Conservation (phyloP, 1,139 yeast species). For the Magnusiomyces magnusii region DNA sequence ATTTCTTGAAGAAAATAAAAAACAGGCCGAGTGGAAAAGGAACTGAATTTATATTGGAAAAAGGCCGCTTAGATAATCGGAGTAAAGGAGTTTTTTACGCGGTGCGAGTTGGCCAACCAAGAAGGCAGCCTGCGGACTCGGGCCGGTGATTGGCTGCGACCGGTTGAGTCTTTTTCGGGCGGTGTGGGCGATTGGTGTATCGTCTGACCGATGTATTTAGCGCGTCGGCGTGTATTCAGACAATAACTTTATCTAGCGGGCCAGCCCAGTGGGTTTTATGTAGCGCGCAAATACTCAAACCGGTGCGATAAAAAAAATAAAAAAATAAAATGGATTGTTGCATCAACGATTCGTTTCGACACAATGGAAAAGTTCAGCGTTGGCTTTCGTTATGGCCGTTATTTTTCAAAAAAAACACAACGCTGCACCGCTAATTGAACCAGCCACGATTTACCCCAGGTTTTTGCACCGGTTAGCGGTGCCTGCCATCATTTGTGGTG, state of each 20-base stretch:
- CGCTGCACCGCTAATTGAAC: not conserved
- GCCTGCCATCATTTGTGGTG: not conserved
- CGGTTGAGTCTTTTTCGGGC: not conserved
- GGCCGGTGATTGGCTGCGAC: not conserved
- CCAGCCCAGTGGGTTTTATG: too few species aligned
- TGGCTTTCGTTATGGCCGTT: not conserved
- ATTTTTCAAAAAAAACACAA: too few species aligned
- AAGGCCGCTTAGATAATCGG: not conserved
- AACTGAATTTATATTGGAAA: not conserved
- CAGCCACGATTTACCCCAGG: not conserved
- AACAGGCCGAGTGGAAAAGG: not conserved
- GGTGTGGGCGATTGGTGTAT: too few species aligned
- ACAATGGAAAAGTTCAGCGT: not conserved
- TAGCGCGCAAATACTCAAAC: too few species aligned
- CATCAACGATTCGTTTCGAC: not conserved
- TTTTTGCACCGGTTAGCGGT: not conserved
- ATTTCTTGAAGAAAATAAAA: not conserved
- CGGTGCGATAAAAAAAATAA: too few species aligned
- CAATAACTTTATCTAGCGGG: too few species aligned
- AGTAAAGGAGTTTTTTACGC: not conserved
- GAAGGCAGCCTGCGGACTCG: not conserved
- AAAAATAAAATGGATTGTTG: too few species aligned
- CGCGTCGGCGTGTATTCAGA: too few species aligned
- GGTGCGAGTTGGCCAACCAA: not conserved
- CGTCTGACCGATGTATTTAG: too few species aligned